A percentile compares a stretch with the other conserved stretches of the same genome.
Evolutionary conservation across 1,139 yeast species (phyloP).

Genomic region (Candida dubliniensis): DNA sequence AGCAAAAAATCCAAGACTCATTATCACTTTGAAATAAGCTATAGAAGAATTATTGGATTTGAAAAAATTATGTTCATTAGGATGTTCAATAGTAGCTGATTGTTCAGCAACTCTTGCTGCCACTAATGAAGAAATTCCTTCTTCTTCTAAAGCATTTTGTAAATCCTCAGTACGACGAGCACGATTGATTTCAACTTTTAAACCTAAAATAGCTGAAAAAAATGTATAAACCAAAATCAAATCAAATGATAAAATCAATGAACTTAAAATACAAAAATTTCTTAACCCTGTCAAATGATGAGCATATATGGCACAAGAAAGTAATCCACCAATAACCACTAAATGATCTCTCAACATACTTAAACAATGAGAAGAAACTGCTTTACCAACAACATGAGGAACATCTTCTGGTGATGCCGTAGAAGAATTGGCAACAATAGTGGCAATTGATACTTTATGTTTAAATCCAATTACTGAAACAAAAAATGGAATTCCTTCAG

Average conservation of each 20-base stretch:
- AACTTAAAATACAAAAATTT: constrained; percentile 79
- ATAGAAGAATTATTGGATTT: constrained; percentile 39
- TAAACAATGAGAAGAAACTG: constrained; percentile 67
- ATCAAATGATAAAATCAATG: constrained; percentile 74
- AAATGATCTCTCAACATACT: constrained; percentile 78
- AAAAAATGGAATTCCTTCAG: constrained; percentile 92
- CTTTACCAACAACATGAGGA: constrained; percentile 49
- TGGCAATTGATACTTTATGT: constrained; percentile 76
- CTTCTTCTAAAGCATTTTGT: constrained; percentile 86
- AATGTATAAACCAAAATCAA: constrained; percentile 76
- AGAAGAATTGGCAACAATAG: constrained; percentile 53
- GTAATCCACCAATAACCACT: constrained; percentile 71
- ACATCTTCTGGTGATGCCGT: constrained; percentile 40
- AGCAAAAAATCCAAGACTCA: constrained; percentile 67
- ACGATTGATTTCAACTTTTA: constrained; percentile 86
- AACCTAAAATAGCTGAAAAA: constrained; percentile 79
- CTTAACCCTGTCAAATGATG: constrained; percentile 71
- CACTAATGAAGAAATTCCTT: constrained; percentile 76
- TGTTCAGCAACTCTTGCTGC: constrained; percentile 59
- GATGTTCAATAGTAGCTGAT: constrained; percentile 53
- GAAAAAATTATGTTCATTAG: constrained; percentile 31
- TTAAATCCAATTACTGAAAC: constrained; percentile 94
- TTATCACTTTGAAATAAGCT: constrained; percentile 61
- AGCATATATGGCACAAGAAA: constrained; percentile 68
- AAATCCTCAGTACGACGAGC: constrained; percentile 84